These are phyloP conservation scores for Yamagishiella unicocca DNA, from an alignment of 139 green algal species.

Conservation along the genomic window DNA sequence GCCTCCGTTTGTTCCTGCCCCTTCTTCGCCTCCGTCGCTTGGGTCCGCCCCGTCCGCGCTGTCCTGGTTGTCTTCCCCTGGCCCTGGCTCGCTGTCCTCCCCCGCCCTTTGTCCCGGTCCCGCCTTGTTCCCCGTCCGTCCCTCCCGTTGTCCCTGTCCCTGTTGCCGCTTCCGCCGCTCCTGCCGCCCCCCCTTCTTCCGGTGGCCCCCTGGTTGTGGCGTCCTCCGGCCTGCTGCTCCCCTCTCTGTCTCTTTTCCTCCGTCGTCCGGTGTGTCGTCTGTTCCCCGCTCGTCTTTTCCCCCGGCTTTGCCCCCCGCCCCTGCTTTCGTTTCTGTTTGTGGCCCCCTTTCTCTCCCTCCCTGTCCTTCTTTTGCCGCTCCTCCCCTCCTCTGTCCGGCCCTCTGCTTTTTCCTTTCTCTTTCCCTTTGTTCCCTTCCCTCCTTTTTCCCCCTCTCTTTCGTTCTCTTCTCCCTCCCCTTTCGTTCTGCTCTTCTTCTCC, in stretches of 20 bases:
- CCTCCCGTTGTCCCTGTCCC: background rate
- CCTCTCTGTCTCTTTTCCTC: background rate
- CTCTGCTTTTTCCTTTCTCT: background rate
- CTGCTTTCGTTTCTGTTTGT: background rate
- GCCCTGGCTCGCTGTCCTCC: constrained; percentile 16
- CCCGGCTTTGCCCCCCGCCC: background rate
- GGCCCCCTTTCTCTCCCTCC: background rate
- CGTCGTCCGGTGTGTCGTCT: background rate
- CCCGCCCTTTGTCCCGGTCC: constrained; percentile 2
- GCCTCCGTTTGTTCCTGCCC: background rate
- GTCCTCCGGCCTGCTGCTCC: background rate
- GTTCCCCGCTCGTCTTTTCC: background rate
- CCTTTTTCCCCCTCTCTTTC: too few relatives aligned
- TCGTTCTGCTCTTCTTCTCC: background rate
- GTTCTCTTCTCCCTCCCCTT: background rate
- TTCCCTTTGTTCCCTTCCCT: background rate
- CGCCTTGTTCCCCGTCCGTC: constrained; percentile 9
- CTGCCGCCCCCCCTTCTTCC: background rate
- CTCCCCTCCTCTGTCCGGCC: background rate
- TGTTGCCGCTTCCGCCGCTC: too few relatives aligned
- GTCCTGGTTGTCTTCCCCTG: constrained; percentile 20
- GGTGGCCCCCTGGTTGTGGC: background rate
- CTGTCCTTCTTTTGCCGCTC: background rate
- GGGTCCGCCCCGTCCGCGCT: background rate
- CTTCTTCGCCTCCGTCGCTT: constrained; percentile 38